Evolutionary conservation across 2,329 filamentous ascomycete genomes (phyloP), one percentile per base, ranked within the genome.

Genomic region (Talaromyces verruculosus): DNA sequence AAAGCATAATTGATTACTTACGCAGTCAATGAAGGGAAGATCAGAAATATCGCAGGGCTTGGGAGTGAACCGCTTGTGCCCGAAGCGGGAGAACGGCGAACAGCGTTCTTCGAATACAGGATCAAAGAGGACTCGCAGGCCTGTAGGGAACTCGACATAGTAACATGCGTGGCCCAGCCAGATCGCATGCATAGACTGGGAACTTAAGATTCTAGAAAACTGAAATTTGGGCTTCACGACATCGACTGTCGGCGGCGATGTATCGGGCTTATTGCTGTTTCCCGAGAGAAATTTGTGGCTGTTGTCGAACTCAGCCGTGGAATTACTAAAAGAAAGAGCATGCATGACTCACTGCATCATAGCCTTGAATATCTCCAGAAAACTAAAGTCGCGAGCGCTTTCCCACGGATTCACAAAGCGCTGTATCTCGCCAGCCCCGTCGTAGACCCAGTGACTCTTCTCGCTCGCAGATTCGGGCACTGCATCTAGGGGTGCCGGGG

Each of bases 141-240:
- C 92, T 13, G 85, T 85, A 5, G 92, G 91, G 73, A 91, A 96
- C 77, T 96, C 92, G 72, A 94, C 85, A 72, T 91, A 92, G 80
- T 92, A 95, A 81, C 91, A 96, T 7, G 92, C 92, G 75, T 96
- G 93, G 57, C 93, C 93, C 5, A 96, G 87, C 92, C 92, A 96
- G 41, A 92, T 96, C 22, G 92, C 91, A 62, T 91, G 87, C 37
- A 68, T 19, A 45, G 67, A 55, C 35, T 57, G 55, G 3, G 64
- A 66, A 60, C 28, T 37, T 17, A 30, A 45, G 41, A 45, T 66
- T 53, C 67, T 66, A 37, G 64, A 64, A n/a, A 59, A 5, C 30
- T 66, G 66, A 19, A 68, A 68, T 39, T 60, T 59, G 33, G 67
- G 67, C 63, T 66, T 68, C 17, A 55, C 39, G 17, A 68, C 63